Evolutionary conservation across 345 rosid species (phyloP).

Genomic region (Populus deltoides): DNA sequence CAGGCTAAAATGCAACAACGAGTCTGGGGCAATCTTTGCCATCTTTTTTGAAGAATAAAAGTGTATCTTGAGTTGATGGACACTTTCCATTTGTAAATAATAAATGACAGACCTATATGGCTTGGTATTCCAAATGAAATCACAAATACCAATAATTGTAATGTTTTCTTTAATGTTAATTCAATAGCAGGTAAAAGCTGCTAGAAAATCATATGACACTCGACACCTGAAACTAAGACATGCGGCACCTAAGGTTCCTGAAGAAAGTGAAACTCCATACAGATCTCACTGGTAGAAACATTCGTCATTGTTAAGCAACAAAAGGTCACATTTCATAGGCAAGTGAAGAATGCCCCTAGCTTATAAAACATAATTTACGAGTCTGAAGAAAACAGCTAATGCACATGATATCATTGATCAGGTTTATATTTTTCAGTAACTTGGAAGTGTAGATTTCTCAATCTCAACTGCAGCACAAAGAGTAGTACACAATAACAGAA

Average conservation of each 20-base stretch:
- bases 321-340: neutral
- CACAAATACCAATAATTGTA: neutral
- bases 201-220: neutral
- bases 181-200: neutral
- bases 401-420: neutral
- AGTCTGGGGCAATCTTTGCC: neutral
- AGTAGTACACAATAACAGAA: neutral
- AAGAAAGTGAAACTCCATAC: neutral
- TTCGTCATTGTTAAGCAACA: neutral
- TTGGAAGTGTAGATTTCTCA: neutral
- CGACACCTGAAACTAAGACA: neutral
- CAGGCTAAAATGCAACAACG: neutral
- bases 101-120: neutral
- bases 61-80: neutral
- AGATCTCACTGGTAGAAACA: too few relatives aligned
- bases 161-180: neutral
- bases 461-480: slow-evolving; percentile 6
- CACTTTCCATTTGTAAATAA: neutral
- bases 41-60: neutral
- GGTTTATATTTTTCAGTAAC: neutral
- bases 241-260: neutral
- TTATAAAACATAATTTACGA: neutral
- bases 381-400: too few relatives aligned
- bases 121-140: neutral
- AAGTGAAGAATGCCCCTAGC: neutral